phyloP scores from a whole-genome alignment of 768 basidiomycete genomes.

The Candolleomyces eurysporus region DNA sequence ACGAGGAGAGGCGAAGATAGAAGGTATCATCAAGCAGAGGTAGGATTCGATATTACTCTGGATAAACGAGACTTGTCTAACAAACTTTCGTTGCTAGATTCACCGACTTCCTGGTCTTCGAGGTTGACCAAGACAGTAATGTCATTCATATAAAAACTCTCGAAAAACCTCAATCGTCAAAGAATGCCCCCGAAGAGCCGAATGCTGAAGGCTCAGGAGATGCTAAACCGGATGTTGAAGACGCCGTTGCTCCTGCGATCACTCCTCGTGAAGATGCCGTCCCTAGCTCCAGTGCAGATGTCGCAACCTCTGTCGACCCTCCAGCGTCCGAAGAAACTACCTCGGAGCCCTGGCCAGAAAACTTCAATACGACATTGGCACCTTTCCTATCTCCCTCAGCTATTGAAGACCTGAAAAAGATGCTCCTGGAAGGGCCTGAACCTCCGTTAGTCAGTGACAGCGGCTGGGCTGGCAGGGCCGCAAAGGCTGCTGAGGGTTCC shows the following conservation, averaged over 20 bases:
- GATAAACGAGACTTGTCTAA: not conserved
- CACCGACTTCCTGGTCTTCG: slow-evolving; percentile 94
- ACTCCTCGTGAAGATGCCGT: not conserved
- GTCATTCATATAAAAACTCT: slow-evolving; percentile 82
- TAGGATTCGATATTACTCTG: slow-evolving; percentile 29
- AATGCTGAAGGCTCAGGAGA: slow-evolving; percentile 14
- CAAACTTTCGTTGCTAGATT: slow-evolving; percentile 52
- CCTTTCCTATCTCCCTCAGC: slow-evolving; percentile 63
- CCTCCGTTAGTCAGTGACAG: slow-evolving; percentile 71
- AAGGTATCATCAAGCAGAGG: slow-evolving; percentile 98
- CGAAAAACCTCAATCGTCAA: slow-evolving; percentile 60
- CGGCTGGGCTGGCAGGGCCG: slow-evolving; percentile 64
- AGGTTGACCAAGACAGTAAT: slow-evolving; percentile 80
- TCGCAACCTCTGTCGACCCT: slow-evolving; percentile 7
- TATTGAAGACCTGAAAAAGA: slow-evolving; percentile 61
- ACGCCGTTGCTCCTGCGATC: slow-evolving; percentile 5
- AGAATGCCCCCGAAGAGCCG: slow-evolving; percentile 30
- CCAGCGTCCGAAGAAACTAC: slow-evolving; percentile 15
- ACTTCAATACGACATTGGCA: slow-evolving; percentile 52
- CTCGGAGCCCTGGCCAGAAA: slow-evolving; percentile 62
- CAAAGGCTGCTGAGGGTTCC: slow-evolving; percentile 27
- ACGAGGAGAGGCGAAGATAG: slow-evolving; percentile 64
- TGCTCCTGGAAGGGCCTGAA: slow-evolving; percentile 80
- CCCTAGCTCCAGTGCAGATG: not conserved
- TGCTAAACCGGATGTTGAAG: slow-evolving; percentile 19